These are phyloP conservation scores for Strigomonas culicis DNA, from an alignment of 208 protist genomes.

Conservation along the genomic window DNA sequence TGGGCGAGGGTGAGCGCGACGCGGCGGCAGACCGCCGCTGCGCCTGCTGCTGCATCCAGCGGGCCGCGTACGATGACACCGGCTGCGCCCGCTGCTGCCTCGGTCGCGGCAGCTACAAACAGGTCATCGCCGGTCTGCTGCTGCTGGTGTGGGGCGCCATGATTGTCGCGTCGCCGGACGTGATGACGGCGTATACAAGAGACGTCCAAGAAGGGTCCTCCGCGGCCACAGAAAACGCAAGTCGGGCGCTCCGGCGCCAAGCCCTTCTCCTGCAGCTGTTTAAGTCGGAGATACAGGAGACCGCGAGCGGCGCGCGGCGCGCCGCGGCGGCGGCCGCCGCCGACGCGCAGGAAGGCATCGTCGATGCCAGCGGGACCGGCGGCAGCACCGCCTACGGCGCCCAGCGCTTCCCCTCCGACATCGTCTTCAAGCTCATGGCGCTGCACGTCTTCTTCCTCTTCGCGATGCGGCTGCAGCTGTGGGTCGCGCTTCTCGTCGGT, in stretches of 20 bases:
- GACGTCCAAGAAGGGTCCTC: neutral
- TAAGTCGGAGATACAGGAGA: no score
- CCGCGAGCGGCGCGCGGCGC: neutral
- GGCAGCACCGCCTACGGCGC: slow-evolving; percentile 24
- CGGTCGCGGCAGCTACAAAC: slow-evolving; percentile 9
- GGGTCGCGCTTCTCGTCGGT: slow-evolving; percentile 32
- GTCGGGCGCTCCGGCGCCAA: no score
- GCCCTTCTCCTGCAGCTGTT: no score
- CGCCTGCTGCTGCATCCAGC: neutral
- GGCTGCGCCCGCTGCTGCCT: neutral
- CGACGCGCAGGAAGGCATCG: neutral
- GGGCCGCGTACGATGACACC: neutral
- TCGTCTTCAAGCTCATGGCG: slow-evolving; percentile 55
- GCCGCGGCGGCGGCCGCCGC: neutral
- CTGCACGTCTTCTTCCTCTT: slow-evolving; percentile 73
- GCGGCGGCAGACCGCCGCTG: neutral
- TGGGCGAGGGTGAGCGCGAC: neutral
- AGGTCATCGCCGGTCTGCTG: slow-evolving; percentile 37
- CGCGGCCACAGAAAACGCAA: neutral
- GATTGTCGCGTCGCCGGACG: slow-evolving; percentile 63
- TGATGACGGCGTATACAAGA: slow-evolving; percentile 34
- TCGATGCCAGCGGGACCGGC: neutral
- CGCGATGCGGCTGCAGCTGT: slow-evolving; percentile 38
- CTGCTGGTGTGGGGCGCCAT: slow-evolving; percentile 66
- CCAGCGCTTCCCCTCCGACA: slow-evolving; percentile 40